Evolutionary conservation across 1,284 basidiomycete species (phyloP).

Genomic region (Trametes polyzona): DNA sequence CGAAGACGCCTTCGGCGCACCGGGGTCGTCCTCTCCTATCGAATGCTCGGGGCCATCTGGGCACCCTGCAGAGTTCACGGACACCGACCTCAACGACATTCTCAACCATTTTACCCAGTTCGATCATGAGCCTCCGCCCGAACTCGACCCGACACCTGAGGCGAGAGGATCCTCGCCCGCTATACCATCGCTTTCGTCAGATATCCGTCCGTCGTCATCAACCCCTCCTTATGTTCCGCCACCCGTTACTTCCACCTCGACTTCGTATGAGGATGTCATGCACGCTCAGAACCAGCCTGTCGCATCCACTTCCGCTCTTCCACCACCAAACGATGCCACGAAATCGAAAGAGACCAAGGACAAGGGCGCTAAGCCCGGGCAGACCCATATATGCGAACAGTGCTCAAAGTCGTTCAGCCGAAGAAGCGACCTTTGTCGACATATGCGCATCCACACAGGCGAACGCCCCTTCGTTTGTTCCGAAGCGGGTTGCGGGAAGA

Average conservation of each 20-base stretch:
- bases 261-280: conserved; percentile 7
- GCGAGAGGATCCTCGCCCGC: conserved; percentile 11
- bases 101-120: conserved; percentile 73
- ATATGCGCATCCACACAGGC: conserved; percentile 88
- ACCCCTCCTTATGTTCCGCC: conserved; percentile 7
- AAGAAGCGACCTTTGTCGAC: conserved; percentile 75
- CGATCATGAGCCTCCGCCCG: conserved; percentile 51
- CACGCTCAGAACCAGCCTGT: conserved; percentile 38
- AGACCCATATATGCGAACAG: conserved; percentile 56
- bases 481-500: conserved; percentile 76
- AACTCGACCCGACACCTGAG: conserved; percentile 17
- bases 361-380: conserved; percentile 34
- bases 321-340: conserved; percentile 26
- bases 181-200: conserved; percentile 5
- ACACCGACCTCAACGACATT: conserved; percentile 74
- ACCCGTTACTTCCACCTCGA: conserved; percentile 2
- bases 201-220: neutral
- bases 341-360: conserved; percentile 29
- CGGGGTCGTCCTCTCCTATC: conserved; percentile 29
- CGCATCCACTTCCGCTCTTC: conserved; percentile 50
- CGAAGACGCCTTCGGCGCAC: conserved; percentile 35
- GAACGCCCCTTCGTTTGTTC: conserved; percentile 82
- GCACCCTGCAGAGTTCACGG: conserved; percentile 45
- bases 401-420: conserved; percentile 79
- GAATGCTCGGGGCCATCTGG: conserved; percentile 15